Evolutionary conservation across 1,139 yeast genomes (phyloP).

Genomic region (Debaryomyces sp.): DNA sequence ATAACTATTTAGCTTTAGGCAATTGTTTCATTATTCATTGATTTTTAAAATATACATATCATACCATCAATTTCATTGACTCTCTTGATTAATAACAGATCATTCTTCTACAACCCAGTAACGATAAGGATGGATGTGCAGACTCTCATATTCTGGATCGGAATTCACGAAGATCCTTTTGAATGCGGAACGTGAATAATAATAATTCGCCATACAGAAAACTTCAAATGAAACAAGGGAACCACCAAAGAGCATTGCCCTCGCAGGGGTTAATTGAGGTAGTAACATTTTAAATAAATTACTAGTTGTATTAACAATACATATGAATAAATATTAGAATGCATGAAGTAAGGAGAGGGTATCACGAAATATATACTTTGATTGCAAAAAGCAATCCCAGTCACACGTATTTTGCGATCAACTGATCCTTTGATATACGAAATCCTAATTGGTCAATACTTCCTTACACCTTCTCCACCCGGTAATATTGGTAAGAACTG

Average conservation of each 20-base stretch:
- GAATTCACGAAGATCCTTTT: conserved; percentile 31
- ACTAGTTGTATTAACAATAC: neutral
- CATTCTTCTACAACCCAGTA: conserved; percentile 4
- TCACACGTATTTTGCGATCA: conserved; percentile 3
- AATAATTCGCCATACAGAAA: conserved; percentile 38
- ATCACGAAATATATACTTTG: neutral
- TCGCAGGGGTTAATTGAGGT: conserved; percentile 23
- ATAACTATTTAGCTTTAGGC: neutral
- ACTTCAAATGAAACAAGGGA: conserved; percentile 37
- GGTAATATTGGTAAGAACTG: conserved; percentile 51
- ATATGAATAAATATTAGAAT: neutral
- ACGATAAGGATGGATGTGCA: conserved; percentile 20
- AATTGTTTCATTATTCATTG: neutral
- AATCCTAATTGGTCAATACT: conserved; percentile 22
- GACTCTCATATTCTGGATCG: conserved; percentile 33
- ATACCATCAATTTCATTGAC: neutral
- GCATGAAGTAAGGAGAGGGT: neutral
- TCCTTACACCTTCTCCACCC: conserved; percentile 41
- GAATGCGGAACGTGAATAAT: conserved; percentile 28
- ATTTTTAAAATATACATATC: neutral
- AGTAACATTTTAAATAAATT: conserved; percentile 3
- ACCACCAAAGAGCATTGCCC: conserved; percentile 40
- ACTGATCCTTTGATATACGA: conserved; percentile 2
- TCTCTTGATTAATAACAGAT: neutral
- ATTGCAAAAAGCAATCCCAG: conserved; percentile 1